These are phyloP conservation scores for Hortaea werneckii DNA, from an alignment of 2,329 filamentous ascomycete genomes.

Conservation along the genomic window DNA sequence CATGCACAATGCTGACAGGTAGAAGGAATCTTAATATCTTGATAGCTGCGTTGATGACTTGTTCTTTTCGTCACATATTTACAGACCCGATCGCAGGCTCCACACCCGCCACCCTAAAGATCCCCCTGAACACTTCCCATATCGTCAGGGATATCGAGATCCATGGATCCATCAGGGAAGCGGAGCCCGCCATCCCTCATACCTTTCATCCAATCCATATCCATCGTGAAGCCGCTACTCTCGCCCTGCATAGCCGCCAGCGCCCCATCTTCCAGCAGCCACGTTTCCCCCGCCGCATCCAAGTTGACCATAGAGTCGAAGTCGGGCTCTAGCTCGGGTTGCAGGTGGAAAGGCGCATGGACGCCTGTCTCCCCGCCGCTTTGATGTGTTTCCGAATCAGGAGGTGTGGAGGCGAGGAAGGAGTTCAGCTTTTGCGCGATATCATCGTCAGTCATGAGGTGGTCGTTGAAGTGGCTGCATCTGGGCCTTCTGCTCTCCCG, in stretches of 20 bases:
- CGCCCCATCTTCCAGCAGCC: slow-evolving; percentile 23
- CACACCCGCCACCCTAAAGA: no score
- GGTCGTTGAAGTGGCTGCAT: slow-evolving; percentile 1
- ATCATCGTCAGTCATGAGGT: slow-evolving; percentile 33
- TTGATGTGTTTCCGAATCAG: slow-evolving; percentile 27
- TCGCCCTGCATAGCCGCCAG: slow-evolving; percentile 25
- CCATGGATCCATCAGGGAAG: slow-evolving; percentile 1
- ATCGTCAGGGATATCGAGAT: no score
- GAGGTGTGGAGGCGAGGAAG: slow-evolving; percentile 42
- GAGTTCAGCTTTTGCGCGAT: slow-evolving; percentile 38
- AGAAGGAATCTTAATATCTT: no score
- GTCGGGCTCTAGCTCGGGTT: slow-evolving; percentile 23
- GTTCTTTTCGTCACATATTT: no score
- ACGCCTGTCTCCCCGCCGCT: background rate
- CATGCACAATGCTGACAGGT: no score
- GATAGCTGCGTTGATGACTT: no score
- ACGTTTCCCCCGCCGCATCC: slow-evolving; percentile 25
- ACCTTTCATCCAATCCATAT: slow-evolving; percentile 28
- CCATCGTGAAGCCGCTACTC: slow-evolving; percentile 23
- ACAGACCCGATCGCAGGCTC: no score
- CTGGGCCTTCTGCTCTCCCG: background rate
- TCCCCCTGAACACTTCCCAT: no score
- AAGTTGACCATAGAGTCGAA: slow-evolving; percentile 29
- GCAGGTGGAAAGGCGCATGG: background rate
- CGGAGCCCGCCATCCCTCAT: slow-evolving; percentile 16